These are phyloP conservation scores for Copromyces sp. DNA, from an alignment of 495 filamentous ascomycete species.

Conservation along the genomic window DNA sequence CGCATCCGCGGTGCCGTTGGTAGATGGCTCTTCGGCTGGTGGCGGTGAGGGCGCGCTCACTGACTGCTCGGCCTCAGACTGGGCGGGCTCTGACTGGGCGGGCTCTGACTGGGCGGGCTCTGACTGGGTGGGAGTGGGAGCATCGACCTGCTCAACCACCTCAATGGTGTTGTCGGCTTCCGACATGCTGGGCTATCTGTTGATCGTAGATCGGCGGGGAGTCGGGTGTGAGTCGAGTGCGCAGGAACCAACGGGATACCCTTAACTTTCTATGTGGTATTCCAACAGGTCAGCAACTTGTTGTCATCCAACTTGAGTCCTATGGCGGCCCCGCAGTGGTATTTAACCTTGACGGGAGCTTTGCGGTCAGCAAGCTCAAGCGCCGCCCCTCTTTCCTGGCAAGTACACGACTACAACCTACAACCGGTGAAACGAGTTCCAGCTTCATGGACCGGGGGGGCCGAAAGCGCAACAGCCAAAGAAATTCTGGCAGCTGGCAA, in stretches of 20 bases:
- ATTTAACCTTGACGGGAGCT: neutral
- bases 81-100: conserved; percentile 6
- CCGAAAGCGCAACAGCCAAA: neutral
- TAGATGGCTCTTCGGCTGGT: conserved; percentile 1
- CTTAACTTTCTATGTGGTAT: neutral
- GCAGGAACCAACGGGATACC: neutral
- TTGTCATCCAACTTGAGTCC: neutral
- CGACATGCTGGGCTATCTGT: conserved; percentile 28
- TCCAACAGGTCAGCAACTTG: neutral
- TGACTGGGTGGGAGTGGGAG: conserved; percentile 9
- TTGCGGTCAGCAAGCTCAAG: neutral
- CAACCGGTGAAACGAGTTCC: neutral
- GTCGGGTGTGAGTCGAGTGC: neutral
- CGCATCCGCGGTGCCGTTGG: conserved; percentile 12
- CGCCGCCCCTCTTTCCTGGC: neutral
- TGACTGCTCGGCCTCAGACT: conserved; percentile 14
- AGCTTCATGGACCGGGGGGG: neutral
- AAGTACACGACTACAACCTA: neutral
- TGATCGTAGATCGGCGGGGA: neutral
- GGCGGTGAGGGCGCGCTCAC: neutral
- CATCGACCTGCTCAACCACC: conserved; percentile 30
- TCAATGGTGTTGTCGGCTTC: conserved; percentile 32
- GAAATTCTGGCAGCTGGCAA: neutral
- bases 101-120: conserved; percentile 16
- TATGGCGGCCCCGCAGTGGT: neutral